Evolutionary conservation across 1,284 basidiomycete genomes (phyloP), one percentile per base, ranked within the genome.

Genomic region (Xerocomus amazonicus): DNA sequence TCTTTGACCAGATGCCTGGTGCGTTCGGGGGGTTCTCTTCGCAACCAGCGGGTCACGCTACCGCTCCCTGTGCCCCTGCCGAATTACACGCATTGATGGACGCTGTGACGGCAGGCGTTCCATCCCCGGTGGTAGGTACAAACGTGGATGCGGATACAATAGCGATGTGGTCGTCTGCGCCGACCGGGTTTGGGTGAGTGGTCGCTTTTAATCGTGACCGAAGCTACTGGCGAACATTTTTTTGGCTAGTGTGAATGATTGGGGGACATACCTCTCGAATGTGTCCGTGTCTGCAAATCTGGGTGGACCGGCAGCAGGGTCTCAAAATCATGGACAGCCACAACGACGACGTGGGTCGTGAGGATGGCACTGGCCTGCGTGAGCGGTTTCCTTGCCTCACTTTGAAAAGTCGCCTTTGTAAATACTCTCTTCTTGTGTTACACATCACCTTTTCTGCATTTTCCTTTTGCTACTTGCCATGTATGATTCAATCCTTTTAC

Each of bases 111-210:
- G 45, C 38, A 9, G 33, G 26, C 0, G 33, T 31, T 12, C 43
- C 44, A 9, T 17, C 51, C 4, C 27, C 40, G 26, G 50, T 55
- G 46, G 47, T 57, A 35, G 38, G 37, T 9, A 7, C 56, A 45
- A 46, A 56, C 31, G 54, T 76, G 32, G 75, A 78, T 53, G 68
- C 59, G 40, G 76, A 78, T 51, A 74, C 76, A 35, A 73, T 81
- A 47, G 71, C 74, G 39, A 80, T 82, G 80, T 83, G 81, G 81
- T 79, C 77, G 8, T 73, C 67, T 52, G 75, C 78, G 19, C 79
- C 80, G 2, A 69, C 72, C 6, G 73, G 76, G 6, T 79, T 80
- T 48, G 78, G 78, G 81, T 83, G 59, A 60, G 81, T 74, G 14
- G 33, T 26, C 29, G 39, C 23, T 10, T 35, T 13, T 28, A 16